Conservation (phyloP, 2,329 filamentous ascomycete species). For the Fusarium brevicatenulatum region DNA sequence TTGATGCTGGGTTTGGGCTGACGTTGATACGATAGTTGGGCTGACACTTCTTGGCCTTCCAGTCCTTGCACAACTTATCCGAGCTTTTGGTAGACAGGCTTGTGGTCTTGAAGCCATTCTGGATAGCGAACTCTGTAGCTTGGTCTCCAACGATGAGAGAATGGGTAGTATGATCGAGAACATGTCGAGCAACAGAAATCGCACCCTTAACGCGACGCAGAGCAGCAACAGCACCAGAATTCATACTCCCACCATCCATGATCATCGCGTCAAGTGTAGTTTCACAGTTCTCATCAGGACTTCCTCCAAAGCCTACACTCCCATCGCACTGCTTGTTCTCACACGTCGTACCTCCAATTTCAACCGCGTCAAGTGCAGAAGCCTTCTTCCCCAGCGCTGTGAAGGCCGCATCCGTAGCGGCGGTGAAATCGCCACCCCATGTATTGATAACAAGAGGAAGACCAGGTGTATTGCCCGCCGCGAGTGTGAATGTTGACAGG, state of each 20-base stretch:
- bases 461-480: constrained; percentile 48
- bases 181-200: constrained; percentile 60
- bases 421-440: constrained; percentile 63
- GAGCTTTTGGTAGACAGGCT: constrained; percentile 57
- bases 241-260: constrained; percentile 65
- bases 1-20: constrained; percentile 52
- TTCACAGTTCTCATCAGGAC: constrained; percentile 65
- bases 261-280: constrained; percentile 69
- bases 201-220: constrained; percentile 61
- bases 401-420: constrained; percentile 63
- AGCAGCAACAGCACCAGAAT: constrained; percentile 63
- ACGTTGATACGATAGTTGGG: constrained; percentile 63
- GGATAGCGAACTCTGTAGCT: constrained; percentile 62
- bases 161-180: constrained; percentile 63
- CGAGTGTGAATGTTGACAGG: constrained; percentile 15
- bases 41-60: constrained; percentile 57
- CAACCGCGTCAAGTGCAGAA: constrained; percentile 61
- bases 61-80: constrained; percentile 52
- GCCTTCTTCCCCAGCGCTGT: constrained; percentile 47
- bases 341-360: constrained; percentile 62
- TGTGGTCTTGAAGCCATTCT: constrained; percentile 61
- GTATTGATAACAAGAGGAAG: constrained; percentile 65
- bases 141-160: constrained; percentile 63
- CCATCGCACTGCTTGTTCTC: constrained; percentile 64
- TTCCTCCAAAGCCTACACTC: constrained; percentile 65